Evolutionary conservation across 768 basidiomycete genomes (phyloP), one percentile per base, ranked within the genome.

Genomic region (Boletus coccyginus): DNA sequence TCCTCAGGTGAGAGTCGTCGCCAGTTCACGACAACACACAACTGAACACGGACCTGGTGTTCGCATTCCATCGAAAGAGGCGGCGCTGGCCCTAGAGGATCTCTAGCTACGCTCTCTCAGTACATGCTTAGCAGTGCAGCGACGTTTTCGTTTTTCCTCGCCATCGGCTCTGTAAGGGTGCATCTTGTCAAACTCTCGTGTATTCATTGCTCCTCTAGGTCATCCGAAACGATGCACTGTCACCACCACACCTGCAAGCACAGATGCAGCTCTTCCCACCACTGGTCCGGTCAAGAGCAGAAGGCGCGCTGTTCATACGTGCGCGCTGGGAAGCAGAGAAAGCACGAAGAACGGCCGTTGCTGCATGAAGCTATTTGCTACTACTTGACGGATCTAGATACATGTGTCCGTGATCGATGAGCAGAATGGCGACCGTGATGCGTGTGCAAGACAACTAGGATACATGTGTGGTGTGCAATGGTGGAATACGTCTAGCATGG

Each of bases 81-180:
- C 62, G 96, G 96, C 43, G 87, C 92, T 9, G 97, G 97, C 27
- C 94, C 93, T 27, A 83, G 94, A 67, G 97, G 97, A 12, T 76
- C 85, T 48, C 77, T 98, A 27, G 88, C 92, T 5, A 97, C 97
- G 1, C 83, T 99, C 49, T 96, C 95, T 14, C 93, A 95, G 66
- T 98, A 98, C 73, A 99, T 99, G 97, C 83, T 98, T 31, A 92
- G 92, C 66, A 98, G 96, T 64, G 96, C 92, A 7, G 95, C 95
- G 9, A 97, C 96, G 0, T 98, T 99, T 72, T 88, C 88, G 3
- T 98, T 98, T 78, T 98, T 98, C 86, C 86, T 98, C 58, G 84
- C 93, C 40, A 92, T 97, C 66, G 90, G 93, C 67, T 94, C 94
- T 32, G 94, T 95, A 67, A 65, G 85, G 67, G 21, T 5, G 39